Conservation (phyloP, 1,284 basidiomycete species). For the Boletus sp. region DNA sequence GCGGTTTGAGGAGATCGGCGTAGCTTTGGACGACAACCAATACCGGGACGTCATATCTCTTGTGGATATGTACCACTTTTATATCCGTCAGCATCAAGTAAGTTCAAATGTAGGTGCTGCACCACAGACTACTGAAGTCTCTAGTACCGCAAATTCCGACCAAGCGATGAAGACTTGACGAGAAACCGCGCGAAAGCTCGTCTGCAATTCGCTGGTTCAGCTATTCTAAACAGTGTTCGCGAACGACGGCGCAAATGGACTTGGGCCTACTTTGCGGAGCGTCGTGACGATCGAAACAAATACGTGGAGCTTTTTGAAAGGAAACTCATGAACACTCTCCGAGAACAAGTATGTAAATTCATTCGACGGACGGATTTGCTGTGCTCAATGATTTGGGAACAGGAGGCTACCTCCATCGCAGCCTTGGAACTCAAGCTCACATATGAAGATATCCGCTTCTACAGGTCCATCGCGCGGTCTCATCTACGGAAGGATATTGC, state of each 20-base stretch:
- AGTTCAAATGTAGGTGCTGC: slow-evolving; percentile 12
- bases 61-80: slow-evolving; percentile 97
- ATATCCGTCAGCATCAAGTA: slow-evolving; percentile 86
- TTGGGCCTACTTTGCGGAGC: slow-evolving; percentile 89
- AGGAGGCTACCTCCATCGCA: slow-evolving; percentile 67
- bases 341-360: slow-evolving; percentile 40
- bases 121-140: slow-evolving; percentile 4
- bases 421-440: slow-evolving; percentile 80
- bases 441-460: slow-evolving; percentile 98
- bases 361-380: not conserved
- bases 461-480: slow-evolving; percentile 93
- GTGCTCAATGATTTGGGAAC: slow-evolving; percentile 8
- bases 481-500: slow-evolving; percentile 85
- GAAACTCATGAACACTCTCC: slow-evolving; percentile 58
- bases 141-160: slow-evolving; percentile 82
- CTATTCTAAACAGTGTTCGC: slow-evolving; percentile 85
- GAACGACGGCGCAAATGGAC: slow-evolving; percentile 87
- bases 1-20: slow-evolving; percentile 92
- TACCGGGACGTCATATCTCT: slow-evolving; percentile 95
- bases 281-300: slow-evolving; percentile 79
- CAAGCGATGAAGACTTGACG: slow-evolving; percentile 60
- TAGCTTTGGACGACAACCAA: slow-evolving; percentile 92
- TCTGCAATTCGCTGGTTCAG: slow-evolving; percentile 78
- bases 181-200: slow-evolving; percentile 71
- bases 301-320: slow-evolving; percentile 92